Conservation (phyloP, 164 flowering plant species). For the Tetrastigma voinierianum region DNA sequence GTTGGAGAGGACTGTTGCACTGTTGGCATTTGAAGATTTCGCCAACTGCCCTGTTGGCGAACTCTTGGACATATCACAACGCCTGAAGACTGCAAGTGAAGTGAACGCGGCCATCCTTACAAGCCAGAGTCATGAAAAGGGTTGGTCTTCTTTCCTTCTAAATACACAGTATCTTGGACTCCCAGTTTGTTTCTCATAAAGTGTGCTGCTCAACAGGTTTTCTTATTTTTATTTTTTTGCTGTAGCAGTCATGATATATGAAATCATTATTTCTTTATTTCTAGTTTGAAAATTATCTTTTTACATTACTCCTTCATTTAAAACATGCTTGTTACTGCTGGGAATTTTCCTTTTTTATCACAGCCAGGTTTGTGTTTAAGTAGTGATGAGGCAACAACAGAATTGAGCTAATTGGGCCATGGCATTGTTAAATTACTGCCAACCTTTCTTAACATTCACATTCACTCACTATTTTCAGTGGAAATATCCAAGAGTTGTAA, state of each 20-base stretch:
- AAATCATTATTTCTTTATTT: too few species aligned
- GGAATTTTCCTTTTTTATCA: too few species aligned
- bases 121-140: conserved; percentile 99
- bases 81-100: conserved; percentile 89
- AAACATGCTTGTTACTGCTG: too few species aligned
- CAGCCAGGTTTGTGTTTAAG: too few species aligned
- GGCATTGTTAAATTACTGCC: background rate
- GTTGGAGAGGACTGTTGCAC: conserved; percentile 87
- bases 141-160: conserved; percentile 25
- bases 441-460: background rate
- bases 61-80: conserved; percentile 89
- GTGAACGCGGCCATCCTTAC: conserved; percentile 97
- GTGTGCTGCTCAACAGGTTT: background rate
- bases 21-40: conserved; percentile 91
- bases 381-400: too few species aligned
- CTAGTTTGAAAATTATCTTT: too few species aligned
- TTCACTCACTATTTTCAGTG: background rate
- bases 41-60: conserved; percentile 84
- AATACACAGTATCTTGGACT: background rate
- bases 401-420: too few species aligned
- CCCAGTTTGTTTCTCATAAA: background rate
- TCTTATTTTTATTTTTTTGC: too few species aligned
- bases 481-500: too few species aligned
- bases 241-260: too few species aligned
- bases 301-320: too few species aligned